phyloP scores from a whole-genome alignment of 106 monocot species.

The Apostasia shenzhenica region DNA sequence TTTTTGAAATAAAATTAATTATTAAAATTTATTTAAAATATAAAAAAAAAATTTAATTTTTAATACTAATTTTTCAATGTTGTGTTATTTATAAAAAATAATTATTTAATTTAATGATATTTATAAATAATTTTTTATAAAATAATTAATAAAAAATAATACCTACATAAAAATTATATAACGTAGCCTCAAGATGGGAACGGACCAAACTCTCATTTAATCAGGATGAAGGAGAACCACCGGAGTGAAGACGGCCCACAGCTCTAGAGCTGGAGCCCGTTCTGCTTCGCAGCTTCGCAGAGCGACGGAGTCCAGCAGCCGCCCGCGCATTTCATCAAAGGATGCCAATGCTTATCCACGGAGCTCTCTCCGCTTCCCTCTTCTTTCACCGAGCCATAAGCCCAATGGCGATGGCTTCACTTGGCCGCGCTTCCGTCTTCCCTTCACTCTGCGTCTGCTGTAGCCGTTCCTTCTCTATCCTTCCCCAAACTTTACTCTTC shows the following conservation, averaged over 20 bases:
- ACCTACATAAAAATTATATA: too few relatives aligned
- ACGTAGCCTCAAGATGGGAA: too few relatives aligned
- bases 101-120: too few relatives aligned
- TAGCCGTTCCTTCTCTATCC: conserved; percentile 4
- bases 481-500: conserved; percentile 5
- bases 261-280: too few relatives aligned
- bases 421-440: not conserved
- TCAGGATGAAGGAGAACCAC: not conserved
- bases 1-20: too few relatives aligned
- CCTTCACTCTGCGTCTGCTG: conserved; percentile 1
- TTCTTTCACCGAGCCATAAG: not conserved
- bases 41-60: too few relatives aligned
- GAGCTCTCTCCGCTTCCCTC: not conserved
- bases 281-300: not conserved
- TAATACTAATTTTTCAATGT: too few relatives aligned
- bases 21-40: too few relatives aligned
- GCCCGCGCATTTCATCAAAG: not conserved
- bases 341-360: not conserved
- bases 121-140: too few relatives aligned
- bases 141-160: too few relatives aligned
- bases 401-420: not conserved
- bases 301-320: not conserved
- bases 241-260: too few relatives aligned
- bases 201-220: not conserved
- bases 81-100: too few relatives aligned